These are phyloP conservation scores for Groenewaldozyma auringiensis DNA, from an alignment of 1,139 yeast species.

Conservation along the genomic window DNA sequence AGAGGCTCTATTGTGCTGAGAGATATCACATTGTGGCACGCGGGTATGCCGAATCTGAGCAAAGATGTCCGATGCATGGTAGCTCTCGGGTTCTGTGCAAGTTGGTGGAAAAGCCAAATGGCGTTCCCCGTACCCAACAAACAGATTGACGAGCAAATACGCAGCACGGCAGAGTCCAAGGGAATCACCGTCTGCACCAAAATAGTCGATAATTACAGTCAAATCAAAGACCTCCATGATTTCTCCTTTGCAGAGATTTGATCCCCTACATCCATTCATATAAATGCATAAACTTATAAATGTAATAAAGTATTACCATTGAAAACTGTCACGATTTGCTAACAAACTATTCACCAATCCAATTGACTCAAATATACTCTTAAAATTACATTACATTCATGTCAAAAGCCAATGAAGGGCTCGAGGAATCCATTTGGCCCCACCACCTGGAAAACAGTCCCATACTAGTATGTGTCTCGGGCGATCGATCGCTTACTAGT, in stretches of 20 bases:
- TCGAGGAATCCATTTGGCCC: too few relatives aligned
- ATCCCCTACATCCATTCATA: too few relatives aligned
- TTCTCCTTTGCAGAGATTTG: background rate
- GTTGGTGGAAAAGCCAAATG: conserved; percentile 11
- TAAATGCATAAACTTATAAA: too few relatives aligned
- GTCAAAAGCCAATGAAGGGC: too few relatives aligned
- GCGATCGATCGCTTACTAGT: too few relatives aligned
- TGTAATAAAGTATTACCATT: too few relatives aligned
- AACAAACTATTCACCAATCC: too few relatives aligned
- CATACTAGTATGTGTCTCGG: too few relatives aligned
- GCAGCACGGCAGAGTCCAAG: conserved; percentile 5
- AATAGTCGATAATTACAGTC: conserved; percentile 7
- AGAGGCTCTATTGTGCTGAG: conserved; percentile 15
- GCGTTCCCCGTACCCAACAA: conserved; percentile 14
- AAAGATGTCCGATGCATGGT: conserved; percentile 11
- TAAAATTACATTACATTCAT: too few relatives aligned
- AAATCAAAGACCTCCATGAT: background rate
- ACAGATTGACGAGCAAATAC: conserved; percentile 6
- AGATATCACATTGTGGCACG: conserved; percentile 15
- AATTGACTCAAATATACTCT: too few relatives aligned
- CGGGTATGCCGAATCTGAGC: conserved; percentile 16
- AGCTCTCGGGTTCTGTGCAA: conserved; percentile 12
- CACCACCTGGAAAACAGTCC: too few relatives aligned
- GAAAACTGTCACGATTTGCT: too few relatives aligned
- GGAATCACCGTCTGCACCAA: conserved; percentile 10